phyloP scores from a whole-genome alignment of 495 filamentous ascomycete genomes.

The Neurospora sp. region DNA sequence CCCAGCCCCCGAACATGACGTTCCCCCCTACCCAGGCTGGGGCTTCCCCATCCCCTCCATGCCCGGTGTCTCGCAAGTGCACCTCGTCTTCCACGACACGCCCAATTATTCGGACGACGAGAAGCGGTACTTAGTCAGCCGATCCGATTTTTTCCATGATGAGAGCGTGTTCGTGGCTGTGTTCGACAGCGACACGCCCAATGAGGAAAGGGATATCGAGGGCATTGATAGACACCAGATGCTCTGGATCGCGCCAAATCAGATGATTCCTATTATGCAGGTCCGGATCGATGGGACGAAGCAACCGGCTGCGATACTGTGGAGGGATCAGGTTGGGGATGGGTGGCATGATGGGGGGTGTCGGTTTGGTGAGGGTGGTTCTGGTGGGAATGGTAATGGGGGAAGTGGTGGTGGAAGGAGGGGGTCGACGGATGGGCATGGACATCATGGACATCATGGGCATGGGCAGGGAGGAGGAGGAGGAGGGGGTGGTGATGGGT shows the following conservation, averaged over 20 bases:
- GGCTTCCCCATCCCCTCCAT: background rate
- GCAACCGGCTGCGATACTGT: conserved; percentile 6
- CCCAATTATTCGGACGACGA: background rate
- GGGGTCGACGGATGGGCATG: background rate
- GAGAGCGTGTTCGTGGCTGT: background rate
- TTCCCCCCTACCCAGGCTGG: background rate
- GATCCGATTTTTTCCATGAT: background rate
- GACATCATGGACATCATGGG: no score
- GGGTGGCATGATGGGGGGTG: background rate
- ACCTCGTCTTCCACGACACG: background rate
- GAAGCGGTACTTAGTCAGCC: background rate
- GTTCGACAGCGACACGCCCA: background rate
- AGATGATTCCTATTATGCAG: background rate
- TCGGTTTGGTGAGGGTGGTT: background rate
- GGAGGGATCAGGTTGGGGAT: background rate
- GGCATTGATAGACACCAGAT: background rate
- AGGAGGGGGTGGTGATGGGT: background rate
- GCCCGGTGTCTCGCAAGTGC: background rate
- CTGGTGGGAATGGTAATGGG: background rate
- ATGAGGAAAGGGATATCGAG: background rate
- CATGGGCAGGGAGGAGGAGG: background rate
- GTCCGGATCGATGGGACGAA: background rate
- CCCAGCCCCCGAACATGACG: background rate
- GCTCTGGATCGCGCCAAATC: background rate
- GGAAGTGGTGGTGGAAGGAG: background rate